Evolutionary conservation across 345 rosid species (phyloP).

Genomic region (Gossypium australe): DNA sequence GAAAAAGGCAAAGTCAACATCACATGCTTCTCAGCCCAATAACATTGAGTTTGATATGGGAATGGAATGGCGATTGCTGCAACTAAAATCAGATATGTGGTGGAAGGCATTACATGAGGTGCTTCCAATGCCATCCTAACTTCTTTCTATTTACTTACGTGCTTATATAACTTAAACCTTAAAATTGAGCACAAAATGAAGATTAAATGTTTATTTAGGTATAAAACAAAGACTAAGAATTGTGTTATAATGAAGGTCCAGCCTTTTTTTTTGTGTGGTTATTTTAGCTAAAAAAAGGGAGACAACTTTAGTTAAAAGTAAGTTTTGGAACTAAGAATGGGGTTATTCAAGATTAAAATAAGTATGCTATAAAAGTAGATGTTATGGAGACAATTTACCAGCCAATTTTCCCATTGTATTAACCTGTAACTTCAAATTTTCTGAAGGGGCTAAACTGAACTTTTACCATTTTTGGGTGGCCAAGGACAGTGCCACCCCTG

Average conservation of each 20-base stretch:
- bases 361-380: background rate
- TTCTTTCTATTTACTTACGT: background rate
- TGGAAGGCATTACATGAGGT: constrained; percentile 38
- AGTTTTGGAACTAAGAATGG: background rate
- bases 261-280: too few species aligned
- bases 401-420: background rate
- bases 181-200: too few species aligned
- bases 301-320: too few species aligned
- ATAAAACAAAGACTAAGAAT: too few species aligned
- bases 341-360: background rate
- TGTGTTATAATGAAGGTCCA: too few species aligned
- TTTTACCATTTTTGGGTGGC: too few species aligned
- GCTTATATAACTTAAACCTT: too few species aligned
- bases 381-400: background rate
- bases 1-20: constrained; percentile 37
- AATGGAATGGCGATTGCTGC: constrained; percentile 31
- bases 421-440: background rate
- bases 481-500: too few species aligned
- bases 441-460: too few species aligned
- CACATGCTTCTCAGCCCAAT: constrained; percentile 40
- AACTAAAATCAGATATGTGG: constrained; percentile 20
- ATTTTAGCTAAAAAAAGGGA: too few species aligned
- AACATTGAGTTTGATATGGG: constrained; percentile 36
- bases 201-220: too few species aligned
- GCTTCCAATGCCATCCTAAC: background rate